Conservation (phyloP, 2,329 filamentous ascomycete genomes). For the Cercospora sp. region DNA sequence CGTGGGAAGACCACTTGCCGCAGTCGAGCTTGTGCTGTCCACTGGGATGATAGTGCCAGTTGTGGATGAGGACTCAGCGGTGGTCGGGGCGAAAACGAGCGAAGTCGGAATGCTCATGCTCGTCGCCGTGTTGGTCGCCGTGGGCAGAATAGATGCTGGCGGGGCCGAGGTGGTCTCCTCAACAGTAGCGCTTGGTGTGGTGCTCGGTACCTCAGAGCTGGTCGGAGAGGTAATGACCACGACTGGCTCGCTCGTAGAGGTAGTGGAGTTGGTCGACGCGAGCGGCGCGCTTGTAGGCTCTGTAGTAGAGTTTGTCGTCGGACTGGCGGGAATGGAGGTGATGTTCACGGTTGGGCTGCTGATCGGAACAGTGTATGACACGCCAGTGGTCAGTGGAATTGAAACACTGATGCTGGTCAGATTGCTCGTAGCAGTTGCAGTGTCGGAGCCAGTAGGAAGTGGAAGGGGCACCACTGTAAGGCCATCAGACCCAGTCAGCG, state of each 20-base stretch:
- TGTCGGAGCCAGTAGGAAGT: conserved; percentile 22
- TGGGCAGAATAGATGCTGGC: conserved; percentile 48
- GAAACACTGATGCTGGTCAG: conserved; percentile 21
- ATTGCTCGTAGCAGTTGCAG: conserved; percentile 26
- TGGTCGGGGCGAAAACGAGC: conserved; percentile 59
- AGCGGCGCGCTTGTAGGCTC: background rate
- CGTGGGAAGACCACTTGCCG: conserved; percentile 59
- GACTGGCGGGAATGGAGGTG: background rate
- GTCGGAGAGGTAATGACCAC: conserved; percentile 13
- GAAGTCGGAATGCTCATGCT: conserved; percentile 59
- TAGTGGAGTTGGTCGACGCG: conserved; percentile 7
- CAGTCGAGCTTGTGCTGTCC: conserved; percentile 47
- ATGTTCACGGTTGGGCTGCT: conserved; percentile 6
- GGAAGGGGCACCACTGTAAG: conserved; percentile 31
- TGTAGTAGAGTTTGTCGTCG: background rate
- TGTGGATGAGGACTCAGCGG: conserved; percentile 27
- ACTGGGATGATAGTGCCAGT: conserved; percentile 36
- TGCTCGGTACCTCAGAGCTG: conserved; percentile 12
- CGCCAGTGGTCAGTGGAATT: conserved; percentile 26
- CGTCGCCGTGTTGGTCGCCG: conserved; percentile 49
- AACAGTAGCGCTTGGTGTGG: conserved; percentile 15
- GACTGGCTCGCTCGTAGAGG: background rate
- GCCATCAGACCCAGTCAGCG: conserved; percentile 23
- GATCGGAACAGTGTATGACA: conserved; percentile 15
- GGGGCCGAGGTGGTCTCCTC: conserved; percentile 27